These are phyloP conservation scores for Phytophthora pseudosyringae DNA, from an alignment of 352 stramenopile genomes.

Conservation along the genomic window DNA sequence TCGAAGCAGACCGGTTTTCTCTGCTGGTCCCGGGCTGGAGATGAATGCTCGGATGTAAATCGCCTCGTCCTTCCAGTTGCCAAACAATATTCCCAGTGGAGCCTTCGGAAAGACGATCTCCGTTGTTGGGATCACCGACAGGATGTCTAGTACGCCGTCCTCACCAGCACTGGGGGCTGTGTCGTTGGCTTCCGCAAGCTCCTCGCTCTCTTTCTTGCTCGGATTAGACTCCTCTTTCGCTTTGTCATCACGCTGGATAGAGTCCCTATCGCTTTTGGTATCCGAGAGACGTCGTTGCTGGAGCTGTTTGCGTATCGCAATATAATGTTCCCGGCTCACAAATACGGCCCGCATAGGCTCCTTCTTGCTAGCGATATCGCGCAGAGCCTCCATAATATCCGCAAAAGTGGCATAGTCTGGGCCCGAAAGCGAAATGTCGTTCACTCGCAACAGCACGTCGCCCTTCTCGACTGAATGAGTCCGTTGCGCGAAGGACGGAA, in stretches of 20 bases:
- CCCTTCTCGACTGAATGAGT: constrained; percentile 61
- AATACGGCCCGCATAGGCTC: constrained; percentile 64
- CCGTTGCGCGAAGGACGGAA: constrained; percentile 80
- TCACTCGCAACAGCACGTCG: constrained; percentile 76
- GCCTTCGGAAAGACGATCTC: constrained; percentile 70
- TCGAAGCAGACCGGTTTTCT: constrained; percentile 69
- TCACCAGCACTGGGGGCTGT: background rate
- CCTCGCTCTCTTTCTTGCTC: constrained; percentile 17
- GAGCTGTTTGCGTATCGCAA: constrained; percentile 41
- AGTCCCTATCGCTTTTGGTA: constrained; percentile 19
- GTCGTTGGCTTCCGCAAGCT: constrained; percentile 21
- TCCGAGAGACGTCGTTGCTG: constrained; percentile 9
- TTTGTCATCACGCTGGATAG: background rate
- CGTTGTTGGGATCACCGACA: constrained; percentile 37
- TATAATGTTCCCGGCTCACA: constrained; percentile 61
- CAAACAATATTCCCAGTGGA: constrained; percentile 83
- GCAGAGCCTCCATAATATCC: constrained; percentile 67
- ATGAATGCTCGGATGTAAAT: constrained; percentile 85
- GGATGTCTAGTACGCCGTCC: constrained; percentile 14
- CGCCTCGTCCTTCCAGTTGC: constrained; percentile 81
- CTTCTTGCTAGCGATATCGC: constrained; percentile 56
- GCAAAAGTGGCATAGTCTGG: constrained; percentile 57
- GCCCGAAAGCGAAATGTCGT: constrained; percentile 56
- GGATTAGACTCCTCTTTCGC: background rate
- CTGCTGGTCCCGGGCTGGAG: constrained; percentile 71